Conservation (phyloP, 495 filamentous ascomycete genomes). For the Daldinia concentrica region DNA sequence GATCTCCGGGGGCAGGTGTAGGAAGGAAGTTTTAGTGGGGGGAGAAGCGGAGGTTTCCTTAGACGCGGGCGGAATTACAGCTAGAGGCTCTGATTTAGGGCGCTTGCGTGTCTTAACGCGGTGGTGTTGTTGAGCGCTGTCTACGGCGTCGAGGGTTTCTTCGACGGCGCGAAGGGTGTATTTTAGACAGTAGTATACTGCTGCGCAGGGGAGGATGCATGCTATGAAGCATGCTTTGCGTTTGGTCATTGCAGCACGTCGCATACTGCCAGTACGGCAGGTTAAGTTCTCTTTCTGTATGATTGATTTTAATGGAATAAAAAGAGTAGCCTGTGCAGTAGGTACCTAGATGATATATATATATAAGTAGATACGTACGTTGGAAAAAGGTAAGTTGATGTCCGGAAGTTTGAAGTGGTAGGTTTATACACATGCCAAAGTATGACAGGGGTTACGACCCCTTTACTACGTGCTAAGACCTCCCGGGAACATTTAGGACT, state of each 20-base stretch:
- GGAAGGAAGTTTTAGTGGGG: slow-evolving; percentile 18
- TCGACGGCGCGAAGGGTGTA: neutral
- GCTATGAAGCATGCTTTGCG: neutral
- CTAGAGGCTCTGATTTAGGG: slow-evolving; percentile 24
- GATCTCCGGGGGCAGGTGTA: slow-evolving; percentile 33
- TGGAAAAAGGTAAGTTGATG: neutral
- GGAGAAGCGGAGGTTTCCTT: neutral
- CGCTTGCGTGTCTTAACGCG: slow-evolving; percentile 11
- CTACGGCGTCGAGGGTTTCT: neutral
- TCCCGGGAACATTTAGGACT: neutral
- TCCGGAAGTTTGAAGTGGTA: neutral
- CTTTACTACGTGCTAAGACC: neutral
- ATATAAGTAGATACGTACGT: neutral
- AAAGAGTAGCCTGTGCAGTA: too few relatives aligned
- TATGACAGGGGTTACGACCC: neutral
- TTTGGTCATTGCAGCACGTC: neutral
- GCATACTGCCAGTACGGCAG: neutral
- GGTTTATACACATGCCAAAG: neutral
- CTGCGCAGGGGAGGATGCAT: neutral
- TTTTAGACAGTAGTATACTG: slow-evolving; percentile 8
- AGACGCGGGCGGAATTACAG: neutral
- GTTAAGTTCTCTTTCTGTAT: neutral
- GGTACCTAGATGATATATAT: neutral
- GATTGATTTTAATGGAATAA: neutral
- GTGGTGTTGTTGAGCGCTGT: neutral